Percentiles rank a stretch among this genome's conserved stretches.
Conservation (phyloP, 371 early-diverging fungal species). For the Gilbertella persicaria region DNA sequence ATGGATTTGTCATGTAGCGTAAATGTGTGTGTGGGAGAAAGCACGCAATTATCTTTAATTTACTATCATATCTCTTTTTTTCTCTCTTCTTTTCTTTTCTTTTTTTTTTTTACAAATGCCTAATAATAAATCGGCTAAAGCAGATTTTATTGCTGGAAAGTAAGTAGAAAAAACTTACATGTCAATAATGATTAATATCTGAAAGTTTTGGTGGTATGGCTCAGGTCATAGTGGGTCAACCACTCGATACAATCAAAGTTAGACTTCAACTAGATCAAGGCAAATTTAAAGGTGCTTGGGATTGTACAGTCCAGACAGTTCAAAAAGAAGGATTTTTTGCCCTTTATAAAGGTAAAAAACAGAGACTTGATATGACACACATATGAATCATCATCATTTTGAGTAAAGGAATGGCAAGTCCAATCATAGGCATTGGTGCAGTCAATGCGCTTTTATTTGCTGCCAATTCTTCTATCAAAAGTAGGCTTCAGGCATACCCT, state of each 20-base stretch:
- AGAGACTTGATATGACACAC: neutral
- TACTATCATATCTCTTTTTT: neutral
- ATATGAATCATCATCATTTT: neutral
- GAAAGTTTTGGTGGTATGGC: slow-evolving; percentile 50
- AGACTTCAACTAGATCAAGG: slow-evolving; percentile 55
- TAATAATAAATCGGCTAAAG: slow-evolving; percentile 31
- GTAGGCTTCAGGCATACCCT: slow-evolving; percentile 46
- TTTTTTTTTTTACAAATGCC: slow-evolving; percentile 6
- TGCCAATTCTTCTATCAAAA: slow-evolving; percentile 68
- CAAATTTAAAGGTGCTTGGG: slow-evolving; percentile 72
- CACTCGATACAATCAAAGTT: slow-evolving; percentile 75
- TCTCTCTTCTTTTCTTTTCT: neutral
- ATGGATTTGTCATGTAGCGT: slow-evolving; percentile 12
- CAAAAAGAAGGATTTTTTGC: slow-evolving; percentile 69
- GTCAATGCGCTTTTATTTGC: slow-evolving; percentile 85
- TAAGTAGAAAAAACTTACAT: slow-evolving; percentile 12
- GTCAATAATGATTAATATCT: neutral
- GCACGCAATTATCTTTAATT: slow-evolving; percentile 14
- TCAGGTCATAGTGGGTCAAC: slow-evolving; percentile 46
- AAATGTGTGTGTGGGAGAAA: slow-evolving; percentile 8
- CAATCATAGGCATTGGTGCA: slow-evolving; percentile 79
- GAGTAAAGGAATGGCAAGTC: slow-evolving; percentile 75
- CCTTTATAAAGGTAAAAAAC: slow-evolving; percentile 72
- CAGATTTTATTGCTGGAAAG: slow-evolving; percentile 55
- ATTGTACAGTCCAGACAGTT: slow-evolving; percentile 68